These are phyloP conservation scores for Pseudonectria foliicola DNA, from an alignment of 2,329 filamentous ascomycete species.

Conservation along the genomic window DNA sequence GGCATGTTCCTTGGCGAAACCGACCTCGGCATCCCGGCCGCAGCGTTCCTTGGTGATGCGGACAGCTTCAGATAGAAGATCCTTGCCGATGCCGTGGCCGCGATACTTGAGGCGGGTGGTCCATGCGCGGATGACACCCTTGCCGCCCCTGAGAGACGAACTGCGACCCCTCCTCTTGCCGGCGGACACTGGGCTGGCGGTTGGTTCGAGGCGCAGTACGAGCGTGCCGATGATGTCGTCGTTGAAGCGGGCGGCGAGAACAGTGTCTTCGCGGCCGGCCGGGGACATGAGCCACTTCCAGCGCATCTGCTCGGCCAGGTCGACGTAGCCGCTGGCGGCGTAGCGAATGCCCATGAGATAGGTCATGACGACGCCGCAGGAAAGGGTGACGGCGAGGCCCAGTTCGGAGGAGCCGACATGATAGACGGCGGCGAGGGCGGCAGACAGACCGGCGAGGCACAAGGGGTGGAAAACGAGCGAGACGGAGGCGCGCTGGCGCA, in stretches of 20 bases:
- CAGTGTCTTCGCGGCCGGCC: conserved; percentile 42
- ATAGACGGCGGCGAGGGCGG: conserved; percentile 37
- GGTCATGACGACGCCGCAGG: conserved; percentile 55
- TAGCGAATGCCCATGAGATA: conserved; percentile 56
- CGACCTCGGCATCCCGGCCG: conserved; percentile 58
- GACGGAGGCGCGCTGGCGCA: conserved; percentile 60
- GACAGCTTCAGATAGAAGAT: conserved; percentile 67
- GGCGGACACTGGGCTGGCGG: conserved; percentile 16
- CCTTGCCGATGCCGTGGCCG: conserved; percentile 62
- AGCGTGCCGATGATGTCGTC: conserved; percentile 63
- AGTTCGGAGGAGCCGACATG: conserved; percentile 44
- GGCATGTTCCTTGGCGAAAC: conserved; percentile 71
- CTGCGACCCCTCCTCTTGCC: conserved; percentile 32
- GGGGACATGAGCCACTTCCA: conserved; percentile 52
- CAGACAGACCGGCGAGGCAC: conserved; percentile 40
- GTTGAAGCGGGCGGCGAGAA: conserved; percentile 62
- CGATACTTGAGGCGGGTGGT: conserved; percentile 66
- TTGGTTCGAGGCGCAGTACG: conserved; percentile 57
- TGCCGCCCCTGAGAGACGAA: conserved; percentile 46
- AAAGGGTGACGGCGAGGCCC: conserved; percentile 49
- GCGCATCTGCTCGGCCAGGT: conserved; percentile 52
- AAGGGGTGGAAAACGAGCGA: conserved; percentile 58
- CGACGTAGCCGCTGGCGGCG: conserved; percentile 54
- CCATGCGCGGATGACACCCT: conserved; percentile 74
- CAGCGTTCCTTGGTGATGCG: conserved; percentile 59